These are phyloP conservation scores for Podospora anserina DNA, from an alignment of 495 filamentous ascomycete genomes.

Conservation along the genomic window DNA sequence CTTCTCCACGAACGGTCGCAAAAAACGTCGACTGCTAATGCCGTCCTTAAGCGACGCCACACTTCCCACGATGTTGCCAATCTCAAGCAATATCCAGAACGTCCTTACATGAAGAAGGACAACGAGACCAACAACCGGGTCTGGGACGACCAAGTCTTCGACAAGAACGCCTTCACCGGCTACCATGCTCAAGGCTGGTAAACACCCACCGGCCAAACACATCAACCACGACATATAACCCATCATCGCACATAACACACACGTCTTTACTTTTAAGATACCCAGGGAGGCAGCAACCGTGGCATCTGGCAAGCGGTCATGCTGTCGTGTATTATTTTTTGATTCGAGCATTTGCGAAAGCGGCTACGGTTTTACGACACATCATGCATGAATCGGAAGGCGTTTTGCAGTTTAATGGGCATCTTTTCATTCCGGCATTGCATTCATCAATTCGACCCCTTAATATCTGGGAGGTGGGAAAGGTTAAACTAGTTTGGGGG, in stretches of 20 bases:
- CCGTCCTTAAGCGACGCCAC: slow-evolving; percentile 85
- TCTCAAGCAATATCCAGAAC: slow-evolving; percentile 70
- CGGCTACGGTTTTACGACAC: slow-evolving; percentile 37
- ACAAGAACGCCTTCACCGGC: slow-evolving; percentile 47
- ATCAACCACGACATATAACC: slow-evolving; percentile 3
- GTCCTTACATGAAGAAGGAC: slow-evolving; percentile 47
- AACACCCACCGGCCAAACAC: slow-evolving; percentile 15
- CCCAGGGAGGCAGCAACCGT: slow-evolving; percentile 26
- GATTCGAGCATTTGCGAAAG: slow-evolving; percentile 38
- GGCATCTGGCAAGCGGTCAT: slow-evolving; percentile 29
- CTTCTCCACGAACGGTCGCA: slow-evolving; percentile 39
- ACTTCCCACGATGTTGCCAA: slow-evolving; percentile 87
- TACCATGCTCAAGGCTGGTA: slow-evolving; percentile 57
- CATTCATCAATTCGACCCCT: slow-evolving; percentile 27
- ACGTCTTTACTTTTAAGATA: slow-evolving; percentile 27
- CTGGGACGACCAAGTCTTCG: slow-evolving; percentile 49
- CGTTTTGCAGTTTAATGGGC: slow-evolving; percentile 36
- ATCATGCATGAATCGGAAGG: slow-evolving; percentile 42
- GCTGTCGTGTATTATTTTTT: slow-evolving; percentile 42
- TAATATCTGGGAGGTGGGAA: slow-evolving; percentile 15
- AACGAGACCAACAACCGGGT: slow-evolving; percentile 20
- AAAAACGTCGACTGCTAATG: slow-evolving; percentile 82
- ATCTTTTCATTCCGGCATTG: slow-evolving; percentile 21
- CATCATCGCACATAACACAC: slow-evolving; percentile 29
- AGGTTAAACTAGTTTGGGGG: slow-evolving; percentile 2